Evolutionary conservation across 768 basidiomycete genomes (phyloP).

Genomic region (Kwoniella bestiolae): DNA sequence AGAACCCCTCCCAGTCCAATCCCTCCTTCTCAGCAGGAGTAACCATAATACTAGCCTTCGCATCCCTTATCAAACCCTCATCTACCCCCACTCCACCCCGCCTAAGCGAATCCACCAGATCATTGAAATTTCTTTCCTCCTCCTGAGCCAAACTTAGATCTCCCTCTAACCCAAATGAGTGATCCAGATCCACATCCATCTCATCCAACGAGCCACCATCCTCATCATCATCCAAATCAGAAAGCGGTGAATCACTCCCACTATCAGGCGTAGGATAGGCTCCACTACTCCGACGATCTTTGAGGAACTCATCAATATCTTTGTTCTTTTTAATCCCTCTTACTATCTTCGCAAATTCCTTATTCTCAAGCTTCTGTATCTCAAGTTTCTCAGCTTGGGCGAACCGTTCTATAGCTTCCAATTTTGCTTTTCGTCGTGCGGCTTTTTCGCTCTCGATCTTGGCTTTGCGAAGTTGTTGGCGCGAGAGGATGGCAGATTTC

Average conservation of each 20-base stretch:
- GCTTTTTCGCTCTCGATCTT: neutral
- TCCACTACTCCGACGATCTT: neutral
- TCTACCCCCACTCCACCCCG: constrained; percentile 22
- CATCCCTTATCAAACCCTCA: constrained; percentile 21
- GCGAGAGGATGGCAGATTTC: constrained; percentile 6
- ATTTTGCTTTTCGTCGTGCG: constrained; percentile 7
- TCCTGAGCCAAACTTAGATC: neutral
- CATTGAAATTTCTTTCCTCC: neutral
- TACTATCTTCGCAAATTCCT: constrained; percentile 4
- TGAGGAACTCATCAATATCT: neutral
- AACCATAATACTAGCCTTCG: neutral
- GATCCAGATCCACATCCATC: neutral
- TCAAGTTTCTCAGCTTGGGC: neutral
- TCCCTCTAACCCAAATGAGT: too few relatives aligned
- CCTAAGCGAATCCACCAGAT: neutral
- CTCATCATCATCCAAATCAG: constrained; percentile 4
- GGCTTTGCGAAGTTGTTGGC: neutral
- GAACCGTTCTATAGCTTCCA: constrained; percentile 3
- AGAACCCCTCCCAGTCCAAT: constrained; percentile 30
- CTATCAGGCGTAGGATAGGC: constrained; percentile 27
- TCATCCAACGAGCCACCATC: neutral
- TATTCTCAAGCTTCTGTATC: neutral
- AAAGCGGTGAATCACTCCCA: neutral
- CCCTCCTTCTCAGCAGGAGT: neutral
- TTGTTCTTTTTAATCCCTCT: constrained; percentile 1